Conservation (phyloP, 148 eudicot species). For the Vaccinium myrtillus region DNA sequence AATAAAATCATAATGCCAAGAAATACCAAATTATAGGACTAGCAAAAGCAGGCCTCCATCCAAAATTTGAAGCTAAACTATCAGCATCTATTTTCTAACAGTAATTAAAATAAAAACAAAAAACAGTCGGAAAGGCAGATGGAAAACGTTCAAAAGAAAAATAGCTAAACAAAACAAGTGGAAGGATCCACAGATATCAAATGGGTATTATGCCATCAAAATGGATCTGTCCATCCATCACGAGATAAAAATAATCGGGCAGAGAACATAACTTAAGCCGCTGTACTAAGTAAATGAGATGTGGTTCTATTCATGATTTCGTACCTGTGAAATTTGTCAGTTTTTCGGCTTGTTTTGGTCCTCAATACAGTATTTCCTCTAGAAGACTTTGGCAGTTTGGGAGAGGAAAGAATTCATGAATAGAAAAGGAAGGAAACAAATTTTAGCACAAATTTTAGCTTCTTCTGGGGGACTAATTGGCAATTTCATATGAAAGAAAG, state of each 20-base stretch:
- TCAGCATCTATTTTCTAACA: background rate
- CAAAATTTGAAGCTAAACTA: background rate
- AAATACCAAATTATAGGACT: background rate
- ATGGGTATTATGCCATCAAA: background rate
- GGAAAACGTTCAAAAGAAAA: background rate
- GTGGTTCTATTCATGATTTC: too few species aligned
- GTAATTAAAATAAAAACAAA: background rate
- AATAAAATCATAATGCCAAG: background rate
- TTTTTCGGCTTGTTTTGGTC: too few species aligned
- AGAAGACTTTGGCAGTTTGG: background rate
- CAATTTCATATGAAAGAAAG: background rate
- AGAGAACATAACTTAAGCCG: background rate
- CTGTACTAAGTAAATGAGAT: background rate
- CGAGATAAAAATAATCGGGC: background rate
- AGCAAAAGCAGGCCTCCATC: background rate
- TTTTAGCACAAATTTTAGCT: background rate
- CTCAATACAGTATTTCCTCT: too few species aligned
- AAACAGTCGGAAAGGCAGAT: too few species aligned
- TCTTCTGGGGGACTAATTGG: background rate
- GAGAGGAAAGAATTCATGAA: background rate
- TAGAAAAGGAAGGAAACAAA: background rate
- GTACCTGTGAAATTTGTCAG: too few species aligned
- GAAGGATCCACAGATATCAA: background rate
- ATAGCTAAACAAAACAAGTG: background rate
- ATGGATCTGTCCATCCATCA: background rate